A percentile compares a stretch with the other conserved stretches of the same genome.
These are phyloP conservation scores for Verruconis gallopava DNA, from an alignment of 2,329 filamentous ascomycete genomes.

Conservation along the genomic window DNA sequence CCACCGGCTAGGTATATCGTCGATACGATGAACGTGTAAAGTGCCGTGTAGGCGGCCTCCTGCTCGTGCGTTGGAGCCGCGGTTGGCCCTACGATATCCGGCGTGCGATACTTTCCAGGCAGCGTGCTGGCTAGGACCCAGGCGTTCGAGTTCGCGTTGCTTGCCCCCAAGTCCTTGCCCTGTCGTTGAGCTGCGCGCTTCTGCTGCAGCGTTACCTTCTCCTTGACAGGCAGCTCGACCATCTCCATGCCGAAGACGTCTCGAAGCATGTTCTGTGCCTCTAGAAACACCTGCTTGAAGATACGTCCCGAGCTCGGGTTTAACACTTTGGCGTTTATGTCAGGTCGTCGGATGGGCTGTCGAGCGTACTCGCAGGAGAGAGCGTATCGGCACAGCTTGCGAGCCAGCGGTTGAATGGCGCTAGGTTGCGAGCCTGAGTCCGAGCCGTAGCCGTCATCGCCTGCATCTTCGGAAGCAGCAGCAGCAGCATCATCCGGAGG, in stretches of 20 bases:
- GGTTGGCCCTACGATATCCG: constrained; percentile 55
- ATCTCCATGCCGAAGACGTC: constrained; percentile 85
- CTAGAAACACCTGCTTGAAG: constrained; percentile 66
- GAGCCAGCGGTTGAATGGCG: constrained; percentile 33
- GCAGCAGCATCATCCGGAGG: neutral
- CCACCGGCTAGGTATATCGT: constrained; percentile 63
- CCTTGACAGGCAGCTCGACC: constrained; percentile 64
- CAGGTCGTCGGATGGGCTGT: constrained; percentile 37
- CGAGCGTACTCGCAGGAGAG: constrained; percentile 48
- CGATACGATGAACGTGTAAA: constrained; percentile 70
- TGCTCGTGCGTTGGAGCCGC: constrained; percentile 49
- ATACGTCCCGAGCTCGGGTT: constrained; percentile 30
- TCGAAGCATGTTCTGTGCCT: constrained; percentile 60
- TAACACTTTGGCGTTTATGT: constrained; percentile 41
- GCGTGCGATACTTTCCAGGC: constrained; percentile 49
- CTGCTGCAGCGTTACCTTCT: constrained; percentile 71
- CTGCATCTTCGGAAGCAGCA: neutral
- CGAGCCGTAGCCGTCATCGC: neutral
- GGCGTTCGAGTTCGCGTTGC: constrained; percentile 41
- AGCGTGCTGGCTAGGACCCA: constrained; percentile 70
- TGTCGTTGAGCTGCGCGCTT: constrained; percentile 41
- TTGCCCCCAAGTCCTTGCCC: constrained; percentile 41
- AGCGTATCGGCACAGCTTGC: constrained; percentile 49
- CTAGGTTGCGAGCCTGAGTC: neutral
- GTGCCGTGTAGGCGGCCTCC: constrained; percentile 67